Percentiles rank a stretch among this genome's conserved stretches.
Conservation (phyloP, 257 asterid species). For the Craterostigma plantagineum region DNA sequence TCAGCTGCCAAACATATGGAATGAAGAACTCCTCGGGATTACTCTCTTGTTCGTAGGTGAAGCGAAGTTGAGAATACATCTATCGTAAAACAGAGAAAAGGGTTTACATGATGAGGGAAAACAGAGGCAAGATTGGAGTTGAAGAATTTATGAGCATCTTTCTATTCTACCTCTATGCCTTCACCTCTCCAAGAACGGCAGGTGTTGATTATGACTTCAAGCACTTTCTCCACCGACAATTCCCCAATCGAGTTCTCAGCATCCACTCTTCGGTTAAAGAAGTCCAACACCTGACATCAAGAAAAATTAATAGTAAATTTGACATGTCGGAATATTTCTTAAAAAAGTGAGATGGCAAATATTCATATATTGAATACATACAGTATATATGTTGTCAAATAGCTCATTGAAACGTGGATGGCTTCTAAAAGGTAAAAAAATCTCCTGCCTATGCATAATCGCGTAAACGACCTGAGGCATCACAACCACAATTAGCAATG, state of each 20-base stretch:
- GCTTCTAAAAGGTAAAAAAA: conserved; percentile 78
- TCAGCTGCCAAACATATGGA: conserved; percentile 87
- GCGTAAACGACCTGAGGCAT: conserved; percentile 75
- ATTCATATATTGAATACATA: conserved; percentile 15
- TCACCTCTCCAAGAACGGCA: conserved; percentile 96
- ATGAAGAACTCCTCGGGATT: conserved; percentile 92
- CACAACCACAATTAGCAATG: no score
- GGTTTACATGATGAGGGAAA: conserved; percentile 6
- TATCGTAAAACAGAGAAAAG: conserved; percentile 11
- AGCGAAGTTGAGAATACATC: conserved; percentile 71
- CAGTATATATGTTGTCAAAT: conserved; percentile 73
- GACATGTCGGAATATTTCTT: conserved; percentile 1
- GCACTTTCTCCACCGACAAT: conserved; percentile 94
- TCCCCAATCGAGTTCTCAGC: conserved; percentile 57
- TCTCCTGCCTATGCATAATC: conserved; percentile 92
- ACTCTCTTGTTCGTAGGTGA: conserved; percentile 93
- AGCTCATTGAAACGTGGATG: conserved; percentile 89
- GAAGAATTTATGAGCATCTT: background rate
- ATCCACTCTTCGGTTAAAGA: conserved; percentile 78
- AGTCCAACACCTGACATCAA: conserved; percentile 61
- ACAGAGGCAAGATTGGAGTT: background rate
- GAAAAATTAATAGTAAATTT: conserved; percentile 1
- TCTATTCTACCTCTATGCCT: conserved; percentile 63
- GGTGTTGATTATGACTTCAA: conserved; percentile 53
- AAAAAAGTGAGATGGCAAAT: conserved; percentile 1